phyloP scores from a whole-genome alignment of 805 yeast genomes.

The Blastobotrys peoriensis region DNA sequence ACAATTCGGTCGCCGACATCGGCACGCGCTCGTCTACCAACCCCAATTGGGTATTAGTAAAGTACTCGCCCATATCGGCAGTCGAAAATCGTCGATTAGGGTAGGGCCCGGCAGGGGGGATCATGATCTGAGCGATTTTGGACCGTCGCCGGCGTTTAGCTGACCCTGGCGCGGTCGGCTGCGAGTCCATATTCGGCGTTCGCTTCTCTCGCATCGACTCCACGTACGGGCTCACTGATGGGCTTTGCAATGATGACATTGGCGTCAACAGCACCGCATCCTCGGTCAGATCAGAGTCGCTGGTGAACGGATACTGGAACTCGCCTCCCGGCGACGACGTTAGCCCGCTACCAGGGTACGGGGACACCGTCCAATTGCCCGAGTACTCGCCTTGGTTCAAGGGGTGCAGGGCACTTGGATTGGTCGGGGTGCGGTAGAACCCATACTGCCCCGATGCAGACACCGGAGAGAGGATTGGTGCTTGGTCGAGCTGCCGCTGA shows the following conservation, averaged over 20 bases:
- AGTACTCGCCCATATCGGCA: background rate
- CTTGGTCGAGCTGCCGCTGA: too few species aligned
- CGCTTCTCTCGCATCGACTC: slow-evolving; percentile 4
- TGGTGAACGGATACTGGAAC: background rate
- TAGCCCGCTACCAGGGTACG: background rate
- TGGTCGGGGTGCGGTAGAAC: too few species aligned
- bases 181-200: background rate
- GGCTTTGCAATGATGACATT: slow-evolving; percentile 10
- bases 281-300: background rate
- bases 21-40: background rate
- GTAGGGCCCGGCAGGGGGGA: background rate
- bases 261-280: slow-evolving; percentile 8
- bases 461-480: background rate
- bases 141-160: slow-evolving; percentile 1
- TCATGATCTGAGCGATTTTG: background rate
- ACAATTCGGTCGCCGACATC: background rate
- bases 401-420: too few species aligned
- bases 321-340: background rate
- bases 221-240: slow-evolving; percentile 4
- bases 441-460: too few species aligned
- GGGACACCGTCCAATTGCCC: background rate
- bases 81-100: background rate
- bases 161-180: background rate
- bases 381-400: too few species aligned
- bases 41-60: background rate